Conservation (phyloP, 1,284 basidiomycete genomes). For the Spongispora temasekensis region DNA sequence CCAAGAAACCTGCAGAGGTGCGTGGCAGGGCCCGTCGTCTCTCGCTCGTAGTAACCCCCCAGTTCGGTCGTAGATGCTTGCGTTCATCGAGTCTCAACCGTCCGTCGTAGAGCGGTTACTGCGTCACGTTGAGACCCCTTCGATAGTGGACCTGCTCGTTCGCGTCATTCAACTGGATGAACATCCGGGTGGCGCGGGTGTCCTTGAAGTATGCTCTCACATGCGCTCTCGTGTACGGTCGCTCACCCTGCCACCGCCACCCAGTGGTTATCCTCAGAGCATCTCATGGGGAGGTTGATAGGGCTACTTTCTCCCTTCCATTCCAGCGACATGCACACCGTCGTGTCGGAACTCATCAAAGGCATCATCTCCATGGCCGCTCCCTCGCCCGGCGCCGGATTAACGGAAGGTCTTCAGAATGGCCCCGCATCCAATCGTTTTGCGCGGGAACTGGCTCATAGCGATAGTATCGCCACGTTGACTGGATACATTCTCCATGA, state of each 20-base stretch:
- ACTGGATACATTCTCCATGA: slow-evolving; percentile 81
- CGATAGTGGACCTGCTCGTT: slow-evolving; percentile 91
- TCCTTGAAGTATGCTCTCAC: slow-evolving; percentile 75
- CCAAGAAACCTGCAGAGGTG: slow-evolving; percentile 89
- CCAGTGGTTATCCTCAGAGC: slow-evolving; percentile 88
- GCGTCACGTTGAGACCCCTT: slow-evolving; percentile 83
- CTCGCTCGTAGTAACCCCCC: slow-evolving; percentile 18
- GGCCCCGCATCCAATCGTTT: slow-evolving; percentile 84
- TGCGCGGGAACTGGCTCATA: slow-evolving; percentile 86
- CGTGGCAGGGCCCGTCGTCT: slow-evolving; percentile 32
- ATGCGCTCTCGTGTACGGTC: slow-evolving; percentile 26
- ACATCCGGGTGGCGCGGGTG: slow-evolving; percentile 76
- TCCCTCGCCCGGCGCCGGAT: slow-evolving; percentile 76
- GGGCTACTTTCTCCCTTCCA: slow-evolving; percentile 82
- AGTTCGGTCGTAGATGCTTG: slow-evolving; percentile 74
- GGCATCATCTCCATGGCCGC: slow-evolving; percentile 94
- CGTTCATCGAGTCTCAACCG: slow-evolving; percentile 86
- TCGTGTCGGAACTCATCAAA: slow-evolving; percentile 92
- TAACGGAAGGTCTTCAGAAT: slow-evolving; percentile 65
- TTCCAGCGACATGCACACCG: slow-evolving; percentile 79
- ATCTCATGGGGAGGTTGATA: slow-evolving; percentile 82
- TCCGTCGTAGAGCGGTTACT: slow-evolving; percentile 84
- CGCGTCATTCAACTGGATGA: slow-evolving; percentile 94
- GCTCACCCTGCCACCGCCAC: slow-evolving; percentile 26
- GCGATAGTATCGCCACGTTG: slow-evolving; percentile 73